These are phyloP conservation scores for Phaeophleospora eucalypticola DNA, from an alignment of 2,329 filamentous ascomycete species.

Conservation along the genomic window DNA sequence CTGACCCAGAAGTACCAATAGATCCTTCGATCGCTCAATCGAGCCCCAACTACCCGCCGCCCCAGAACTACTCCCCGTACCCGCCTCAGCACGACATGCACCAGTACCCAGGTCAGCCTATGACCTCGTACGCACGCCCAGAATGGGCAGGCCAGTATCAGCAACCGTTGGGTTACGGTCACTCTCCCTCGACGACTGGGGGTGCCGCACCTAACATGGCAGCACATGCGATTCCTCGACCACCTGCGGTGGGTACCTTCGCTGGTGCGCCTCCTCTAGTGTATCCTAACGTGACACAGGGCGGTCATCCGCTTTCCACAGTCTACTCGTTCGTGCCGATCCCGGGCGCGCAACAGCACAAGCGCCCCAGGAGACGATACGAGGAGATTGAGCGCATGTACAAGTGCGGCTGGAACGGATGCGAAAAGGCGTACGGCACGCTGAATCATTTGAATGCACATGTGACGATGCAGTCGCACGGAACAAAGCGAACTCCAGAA, in stretches of 20 bases:
- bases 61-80: conserved; percentile 80
- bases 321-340: conserved; percentile 98
- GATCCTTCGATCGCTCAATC: conserved; percentile 95
- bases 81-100: conserved; percentile 80
- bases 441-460: conserved; percentile 97
- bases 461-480: conserved; percentile 98
- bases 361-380: conserved; percentile 85
- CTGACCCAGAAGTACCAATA: conserved; percentile 98
- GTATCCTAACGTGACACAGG: conserved; percentile 37
- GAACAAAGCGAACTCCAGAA: conserved; percentile 91
- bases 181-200: conserved; percentile 56
- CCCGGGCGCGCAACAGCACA: conserved; percentile 93
- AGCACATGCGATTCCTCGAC: conserved; percentile 54
- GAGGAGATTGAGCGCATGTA: conserved; percentile 99
- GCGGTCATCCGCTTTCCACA: conserved; percentile 58
- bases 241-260: conserved; percentile 55
- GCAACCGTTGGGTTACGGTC: conserved; percentile 44
- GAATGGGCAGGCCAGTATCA: conserved; percentile 67
- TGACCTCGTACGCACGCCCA: conserved; percentile 63
- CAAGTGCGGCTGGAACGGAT: conserved; percentile 97
- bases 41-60: conserved; percentile 84
- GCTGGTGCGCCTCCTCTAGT: conserved; percentile 22
- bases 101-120: conserved; percentile 65
- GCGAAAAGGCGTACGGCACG: conserved; percentile 97
- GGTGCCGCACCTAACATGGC: conserved; percentile 55